These are phyloP conservation scores for Dryas alaskensis DNA, from an alignment of 306 rosid species.

Conservation along the genomic window DNA sequence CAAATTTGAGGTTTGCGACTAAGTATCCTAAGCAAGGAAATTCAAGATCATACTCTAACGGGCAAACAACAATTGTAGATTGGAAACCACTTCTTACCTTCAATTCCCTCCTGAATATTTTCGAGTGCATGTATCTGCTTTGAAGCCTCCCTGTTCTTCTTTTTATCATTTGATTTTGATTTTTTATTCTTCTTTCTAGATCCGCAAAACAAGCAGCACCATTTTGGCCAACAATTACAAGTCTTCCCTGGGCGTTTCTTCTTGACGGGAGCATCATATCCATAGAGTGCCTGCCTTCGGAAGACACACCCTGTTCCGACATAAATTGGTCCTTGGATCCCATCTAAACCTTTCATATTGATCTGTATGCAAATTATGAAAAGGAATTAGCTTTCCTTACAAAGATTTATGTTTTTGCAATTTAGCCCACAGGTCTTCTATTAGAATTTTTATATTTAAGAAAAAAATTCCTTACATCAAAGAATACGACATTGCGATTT, in stretches of 20 bases:
- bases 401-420: neutral
- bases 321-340: conserved; percentile 93
- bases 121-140: conserved; percentile 68
- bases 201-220: conserved; percentile 75
- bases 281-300: conserved; percentile 92
- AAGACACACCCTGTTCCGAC: conserved; percentile 96
- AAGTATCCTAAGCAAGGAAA: neutral
- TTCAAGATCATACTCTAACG: neutral
- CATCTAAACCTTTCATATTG: conserved; percentile 95
- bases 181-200: conserved; percentile 66
- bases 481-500: conserved; percentile 87
- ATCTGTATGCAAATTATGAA: conserved; percentile 40
- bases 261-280: conserved; percentile 80
- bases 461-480: conserved; percentile 58
- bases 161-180: conserved; percentile 44
- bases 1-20: neutral
- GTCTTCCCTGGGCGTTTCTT: conserved; percentile 73
- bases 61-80: neutral
- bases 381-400: conserved; percentile 21
- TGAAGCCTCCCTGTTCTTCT: conserved; percentile 56
- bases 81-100: conserved; percentile 48
- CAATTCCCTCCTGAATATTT: conserved; percentile 69
- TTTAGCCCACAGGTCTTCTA: neutral
- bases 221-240: conserved; percentile 85
- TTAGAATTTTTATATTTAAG: neutral